A percentile compares a stretch with the other conserved stretches of the same genome.
Conservation (phyloP, 2,329 filamentous ascomycete species). For the Ambrosiella beaveri region DNA sequence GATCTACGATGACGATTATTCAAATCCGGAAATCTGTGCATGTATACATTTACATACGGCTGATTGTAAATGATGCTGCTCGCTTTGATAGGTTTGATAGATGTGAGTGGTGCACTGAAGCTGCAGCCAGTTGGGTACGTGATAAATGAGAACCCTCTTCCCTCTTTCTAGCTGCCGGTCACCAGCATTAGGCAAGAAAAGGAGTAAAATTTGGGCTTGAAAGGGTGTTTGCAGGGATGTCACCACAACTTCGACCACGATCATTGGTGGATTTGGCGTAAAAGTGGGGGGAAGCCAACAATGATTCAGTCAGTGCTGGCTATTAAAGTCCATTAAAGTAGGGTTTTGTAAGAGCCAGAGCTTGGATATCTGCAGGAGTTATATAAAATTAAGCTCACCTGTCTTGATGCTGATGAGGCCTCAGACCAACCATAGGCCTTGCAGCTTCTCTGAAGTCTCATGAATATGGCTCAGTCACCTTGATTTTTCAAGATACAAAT, state of each 20-base stretch:
- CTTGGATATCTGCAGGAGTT: too few relatives aligned
- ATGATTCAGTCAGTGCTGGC: background rate
- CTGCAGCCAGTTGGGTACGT: background rate
- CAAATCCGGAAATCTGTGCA: background rate
- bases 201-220: background rate
- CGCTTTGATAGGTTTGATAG: too few relatives aligned
- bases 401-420: background rate
- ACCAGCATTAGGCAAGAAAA: background rate
- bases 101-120: background rate
- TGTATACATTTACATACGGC: background rate
- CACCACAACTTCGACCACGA: too few relatives aligned
- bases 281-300: background rate
- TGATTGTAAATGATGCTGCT: background rate
- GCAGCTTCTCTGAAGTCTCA: too few relatives aligned
- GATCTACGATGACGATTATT: background rate
- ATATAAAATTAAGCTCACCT: too few relatives aligned
- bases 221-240: background rate
- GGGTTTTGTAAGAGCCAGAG: too few relatives aligned
- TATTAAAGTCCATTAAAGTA: too few relatives aligned
- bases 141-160: background rate
- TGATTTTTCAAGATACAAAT: too few relatives aligned
- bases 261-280: too few relatives aligned
- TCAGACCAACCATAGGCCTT: slow-evolving; percentile 1
- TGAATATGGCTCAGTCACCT: too few relatives aligned
- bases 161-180: too few relatives aligned